A percentile compares a stretch with the other conserved stretches of the same genome.
Conservation (phyloP, 129 eudicot species). For the Artemisia tridentata region DNA sequence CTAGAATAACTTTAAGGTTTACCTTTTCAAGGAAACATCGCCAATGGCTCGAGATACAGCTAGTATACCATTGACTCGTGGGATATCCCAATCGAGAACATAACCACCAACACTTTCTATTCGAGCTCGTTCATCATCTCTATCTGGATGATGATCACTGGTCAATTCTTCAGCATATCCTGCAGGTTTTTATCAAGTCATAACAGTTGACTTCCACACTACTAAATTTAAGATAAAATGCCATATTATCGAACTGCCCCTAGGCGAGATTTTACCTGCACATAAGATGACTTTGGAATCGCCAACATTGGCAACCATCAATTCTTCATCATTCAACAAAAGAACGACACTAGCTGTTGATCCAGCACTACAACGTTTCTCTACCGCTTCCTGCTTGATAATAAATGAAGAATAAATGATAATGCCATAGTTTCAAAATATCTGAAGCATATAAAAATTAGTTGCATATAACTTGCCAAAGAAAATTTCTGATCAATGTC, state of each 20-base stretch:
- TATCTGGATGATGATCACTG: conserved; percentile 69
- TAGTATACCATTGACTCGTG: conserved; percentile 68
- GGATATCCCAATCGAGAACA: conserved; percentile 48
- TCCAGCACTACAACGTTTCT: conserved; percentile 46
- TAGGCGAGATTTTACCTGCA: conserved; percentile 26
- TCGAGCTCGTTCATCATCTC: conserved; percentile 65
- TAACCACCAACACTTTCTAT: conserved; percentile 64
- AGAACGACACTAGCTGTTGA: conserved; percentile 60
- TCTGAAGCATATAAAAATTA: not conserved
- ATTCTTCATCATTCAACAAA: conserved; percentile 41
- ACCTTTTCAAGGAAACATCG: conserved; percentile 62
- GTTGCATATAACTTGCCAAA: conserved; percentile 27
- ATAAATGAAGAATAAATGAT: not conserved
- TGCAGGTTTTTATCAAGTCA: conserved; percentile 9
- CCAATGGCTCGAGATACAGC: conserved; percentile 74
- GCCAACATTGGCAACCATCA: conserved; percentile 57
- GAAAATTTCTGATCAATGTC: conserved; percentile 58
- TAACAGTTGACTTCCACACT: not conserved
- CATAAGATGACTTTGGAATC: conserved; percentile 75
- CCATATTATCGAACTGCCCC: too few relatives aligned
- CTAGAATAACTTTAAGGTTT: not conserved
- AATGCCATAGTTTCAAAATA: not conserved
- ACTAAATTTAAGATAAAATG: not conserved
- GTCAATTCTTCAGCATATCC: conserved; percentile 55
- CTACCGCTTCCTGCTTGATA: conserved; percentile 48